A percentile compares a stretch with the other conserved stretches of the same genome.
phyloP scores from a whole-genome alignment of 768 basidiomycete species.

The Sporobolomyces roseus region DNA sequence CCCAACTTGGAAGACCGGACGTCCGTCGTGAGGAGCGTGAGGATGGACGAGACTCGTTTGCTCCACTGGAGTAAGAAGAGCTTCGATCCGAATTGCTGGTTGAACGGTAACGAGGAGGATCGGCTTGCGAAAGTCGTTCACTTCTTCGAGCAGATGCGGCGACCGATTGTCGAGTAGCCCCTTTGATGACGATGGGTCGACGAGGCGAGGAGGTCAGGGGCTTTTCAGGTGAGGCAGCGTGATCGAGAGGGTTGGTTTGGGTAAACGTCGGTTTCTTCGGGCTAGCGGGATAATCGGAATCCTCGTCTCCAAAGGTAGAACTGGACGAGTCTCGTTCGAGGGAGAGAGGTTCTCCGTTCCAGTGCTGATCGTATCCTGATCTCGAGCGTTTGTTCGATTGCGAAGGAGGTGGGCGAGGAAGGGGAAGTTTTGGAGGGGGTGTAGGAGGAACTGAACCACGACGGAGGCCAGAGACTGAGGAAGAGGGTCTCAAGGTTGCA shows the following conservation, averaged over 20 bases:
- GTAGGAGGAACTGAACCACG: slow-evolving; percentile 6
- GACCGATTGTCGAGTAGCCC: background rate
- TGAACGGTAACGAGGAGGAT: slow-evolving; percentile 1
- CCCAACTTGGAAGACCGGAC: background rate
- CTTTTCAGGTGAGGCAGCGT: too few species aligned
- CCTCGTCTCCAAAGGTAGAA: background rate
- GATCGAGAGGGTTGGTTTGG: background rate
- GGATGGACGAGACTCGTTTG: background rate
- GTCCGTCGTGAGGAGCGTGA: background rate
- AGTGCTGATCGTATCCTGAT: background rate
- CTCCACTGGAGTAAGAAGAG: background rate
- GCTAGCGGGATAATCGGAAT: background rate
- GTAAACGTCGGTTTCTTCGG: background rate
- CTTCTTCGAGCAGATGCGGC: slow-evolving; percentile 10
- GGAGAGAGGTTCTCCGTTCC: background rate
- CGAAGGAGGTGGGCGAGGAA: background rate
- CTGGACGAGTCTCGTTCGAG: background rate
- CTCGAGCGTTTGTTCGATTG: background rate
- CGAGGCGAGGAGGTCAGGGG: too few species aligned
- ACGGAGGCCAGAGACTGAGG: too few species aligned
- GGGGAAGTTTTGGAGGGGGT: background rate
- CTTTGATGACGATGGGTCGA: slow-evolving; percentile 4
- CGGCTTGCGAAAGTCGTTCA: slow-evolving; percentile 19
- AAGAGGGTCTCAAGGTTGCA: background rate
- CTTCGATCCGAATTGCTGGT: background rate